Percentiles rank a stretch among this genome's conserved stretches.
Conservation (phyloP, 2,329 filamentous ascomycete genomes). For the Botryotinia globosa region DNA sequence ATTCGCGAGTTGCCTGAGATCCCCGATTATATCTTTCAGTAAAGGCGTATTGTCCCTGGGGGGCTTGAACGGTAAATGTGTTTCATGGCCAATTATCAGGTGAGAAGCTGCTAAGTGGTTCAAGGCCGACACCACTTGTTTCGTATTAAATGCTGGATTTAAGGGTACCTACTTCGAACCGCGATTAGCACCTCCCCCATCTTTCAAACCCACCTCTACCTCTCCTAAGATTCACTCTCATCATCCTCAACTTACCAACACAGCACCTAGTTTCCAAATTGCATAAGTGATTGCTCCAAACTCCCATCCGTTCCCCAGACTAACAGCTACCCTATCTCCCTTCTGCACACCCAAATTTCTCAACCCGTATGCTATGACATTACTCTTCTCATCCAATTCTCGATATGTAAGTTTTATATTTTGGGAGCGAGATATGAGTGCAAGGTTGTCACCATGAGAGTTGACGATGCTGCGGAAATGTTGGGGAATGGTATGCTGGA, state of each 20-base stretch:
- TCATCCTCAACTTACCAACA: slow-evolving; percentile 57
- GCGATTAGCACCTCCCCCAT: neutral
- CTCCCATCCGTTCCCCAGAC: slow-evolving; percentile 80
- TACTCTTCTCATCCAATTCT: slow-evolving; percentile 71
- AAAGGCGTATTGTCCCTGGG: slow-evolving; percentile 59
- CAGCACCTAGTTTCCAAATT: slow-evolving; percentile 88
- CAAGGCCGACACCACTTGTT: slow-evolving; percentile 75
- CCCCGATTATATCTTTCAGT: slow-evolving; percentile 50
- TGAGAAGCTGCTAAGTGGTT: slow-evolving; percentile 70
- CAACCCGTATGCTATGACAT: slow-evolving; percentile 70
- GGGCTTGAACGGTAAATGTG: slow-evolving; percentile 70
- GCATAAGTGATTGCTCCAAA: slow-evolving; percentile 86
- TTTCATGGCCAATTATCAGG: slow-evolving; percentile 82
- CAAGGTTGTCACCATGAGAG: slow-evolving; percentile 60
- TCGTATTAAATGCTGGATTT: slow-evolving; percentile 82
- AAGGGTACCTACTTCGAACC: slow-evolving; percentile 62
- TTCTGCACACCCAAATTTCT: slow-evolving; percentile 69
- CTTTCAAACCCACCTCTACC: neutral
- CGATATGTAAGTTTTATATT: slow-evolving; percentile 60
- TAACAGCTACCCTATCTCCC: slow-evolving; percentile 82
- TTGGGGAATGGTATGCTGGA: slow-evolving; percentile 66
- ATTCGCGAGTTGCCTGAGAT: slow-evolving; percentile 36
- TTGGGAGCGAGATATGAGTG: slow-evolving; percentile 55
- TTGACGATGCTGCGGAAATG: slow-evolving; percentile 68
- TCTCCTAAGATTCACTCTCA: neutral